Percentiles rank a stretch among this genome's conserved stretches.
Evolutionary conservation across 1,139 yeast genomes (phyloP).

Genomic region (Yamadazyma taylorii): DNA sequence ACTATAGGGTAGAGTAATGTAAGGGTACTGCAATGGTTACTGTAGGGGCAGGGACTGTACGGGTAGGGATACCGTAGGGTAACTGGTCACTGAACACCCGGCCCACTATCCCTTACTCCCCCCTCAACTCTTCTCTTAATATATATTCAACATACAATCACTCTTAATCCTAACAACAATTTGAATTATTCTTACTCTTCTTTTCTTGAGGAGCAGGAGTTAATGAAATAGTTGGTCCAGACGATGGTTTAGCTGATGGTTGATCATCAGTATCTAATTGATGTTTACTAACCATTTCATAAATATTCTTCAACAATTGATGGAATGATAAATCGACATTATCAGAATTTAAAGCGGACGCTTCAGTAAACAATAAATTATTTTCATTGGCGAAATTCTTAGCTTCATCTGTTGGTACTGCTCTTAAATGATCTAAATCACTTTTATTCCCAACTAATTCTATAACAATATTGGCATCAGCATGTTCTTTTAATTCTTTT

Average conservation of each 20-base stretch:
- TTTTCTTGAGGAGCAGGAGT: slow-evolving; percentile 91
- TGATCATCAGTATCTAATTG: slow-evolving; percentile 70
- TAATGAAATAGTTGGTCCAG: slow-evolving; percentile 89
- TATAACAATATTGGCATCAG: slow-evolving; percentile 94
- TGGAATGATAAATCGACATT: slow-evolving; percentile 95
- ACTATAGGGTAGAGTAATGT: no score
- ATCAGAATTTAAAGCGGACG: slow-evolving; percentile 93
- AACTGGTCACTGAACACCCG: no score
- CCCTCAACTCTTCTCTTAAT: slow-evolving; percentile 1
- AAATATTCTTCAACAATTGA: slow-evolving; percentile 86
- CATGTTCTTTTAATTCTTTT: slow-evolving; percentile 92
- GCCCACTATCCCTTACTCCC: no score
- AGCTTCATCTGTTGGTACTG: slow-evolving; percentile 98
- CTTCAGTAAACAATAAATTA: slow-evolving; percentile 89
- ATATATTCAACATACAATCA: background rate
- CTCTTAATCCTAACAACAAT: slow-evolving; percentile 53
- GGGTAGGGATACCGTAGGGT: no score
- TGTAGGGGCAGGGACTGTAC: no score
- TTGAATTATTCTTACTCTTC: slow-evolving; percentile 58
- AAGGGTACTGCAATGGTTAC: no score
- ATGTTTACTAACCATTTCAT: slow-evolving; percentile 87
- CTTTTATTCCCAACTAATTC: slow-evolving; percentile 88
- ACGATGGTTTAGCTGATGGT: slow-evolving; percentile 45
- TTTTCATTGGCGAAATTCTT: slow-evolving; percentile 93
- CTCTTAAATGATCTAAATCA: slow-evolving; percentile 92